Conservation (phyloP, 257 asterid species). For the Nicotiana knightiana region DNA sequence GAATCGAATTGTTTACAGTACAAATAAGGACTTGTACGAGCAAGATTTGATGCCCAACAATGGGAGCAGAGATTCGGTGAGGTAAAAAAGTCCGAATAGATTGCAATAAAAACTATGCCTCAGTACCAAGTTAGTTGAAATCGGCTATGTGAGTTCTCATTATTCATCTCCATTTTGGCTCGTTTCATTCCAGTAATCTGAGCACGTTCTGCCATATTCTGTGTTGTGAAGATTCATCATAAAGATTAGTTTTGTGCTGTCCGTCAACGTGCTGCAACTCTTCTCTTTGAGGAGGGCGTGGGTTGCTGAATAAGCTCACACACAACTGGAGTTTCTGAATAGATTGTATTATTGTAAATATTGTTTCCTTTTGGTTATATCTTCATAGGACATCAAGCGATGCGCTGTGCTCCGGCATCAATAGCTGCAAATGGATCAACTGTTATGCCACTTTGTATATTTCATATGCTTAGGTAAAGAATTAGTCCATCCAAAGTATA, state of each 20-base stretch:
- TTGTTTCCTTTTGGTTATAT: too few relatives aligned
- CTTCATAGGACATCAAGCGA: too few relatives aligned
- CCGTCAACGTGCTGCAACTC: background rate
- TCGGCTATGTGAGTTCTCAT: background rate
- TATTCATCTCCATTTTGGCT: background rate
- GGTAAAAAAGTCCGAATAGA: constrained; percentile 51
- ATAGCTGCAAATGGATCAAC: background rate
- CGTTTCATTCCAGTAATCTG: background rate
- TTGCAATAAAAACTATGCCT: background rate
- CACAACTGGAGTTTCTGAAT: background rate
- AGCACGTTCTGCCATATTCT: background rate
- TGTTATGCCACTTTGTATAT: background rate
- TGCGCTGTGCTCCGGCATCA: too few relatives aligned
- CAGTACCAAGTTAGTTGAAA: background rate
- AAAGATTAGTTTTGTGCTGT: background rate
- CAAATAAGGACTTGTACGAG: constrained; percentile 58
- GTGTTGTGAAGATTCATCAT: background rate
- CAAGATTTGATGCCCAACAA: constrained; percentile 62
- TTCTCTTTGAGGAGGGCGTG: background rate
- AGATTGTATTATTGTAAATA: background rate
- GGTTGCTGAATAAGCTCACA: background rate
- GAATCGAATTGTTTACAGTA: constrained; percentile 80
- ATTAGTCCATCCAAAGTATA: too few relatives aligned
- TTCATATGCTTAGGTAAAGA: background rate
- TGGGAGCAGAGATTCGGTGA: constrained; percentile 69